phyloP scores from a whole-genome alignment of 495 filamentous ascomycete genomes.

The Hyaloscypha variabilis region DNA sequence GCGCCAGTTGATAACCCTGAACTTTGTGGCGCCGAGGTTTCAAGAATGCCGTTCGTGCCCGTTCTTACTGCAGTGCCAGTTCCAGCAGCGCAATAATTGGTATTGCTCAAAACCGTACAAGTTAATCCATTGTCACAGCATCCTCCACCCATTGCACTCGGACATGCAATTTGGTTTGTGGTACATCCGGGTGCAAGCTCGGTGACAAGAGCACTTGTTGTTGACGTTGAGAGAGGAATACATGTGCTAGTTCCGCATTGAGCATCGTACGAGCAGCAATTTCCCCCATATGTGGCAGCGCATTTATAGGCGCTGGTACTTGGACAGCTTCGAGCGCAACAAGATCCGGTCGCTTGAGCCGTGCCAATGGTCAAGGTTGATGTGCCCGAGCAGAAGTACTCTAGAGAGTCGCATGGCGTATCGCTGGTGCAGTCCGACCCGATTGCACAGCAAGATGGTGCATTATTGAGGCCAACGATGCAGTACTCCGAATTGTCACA shows the following conservation, averaged over 20 bases:
- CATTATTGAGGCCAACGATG: constrained; percentile 12
- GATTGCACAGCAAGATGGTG: constrained; percentile 27
- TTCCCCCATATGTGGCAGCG: constrained; percentile 24
- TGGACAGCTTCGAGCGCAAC: constrained; percentile 27
- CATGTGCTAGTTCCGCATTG: constrained; percentile 17
- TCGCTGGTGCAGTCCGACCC: constrained; percentile 26
- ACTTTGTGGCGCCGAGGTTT: background rate
- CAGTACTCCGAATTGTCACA: constrained; percentile 31
- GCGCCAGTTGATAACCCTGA: constrained; percentile 29
- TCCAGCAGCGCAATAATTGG: constrained; percentile 23
- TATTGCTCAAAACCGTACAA: constrained; percentile 23
- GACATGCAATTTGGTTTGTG: constrained; percentile 26
- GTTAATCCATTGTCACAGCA: constrained; percentile 26
- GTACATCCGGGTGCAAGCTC: constrained; percentile 27
- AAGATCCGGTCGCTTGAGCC: constrained; percentile 6
- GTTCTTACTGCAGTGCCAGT: constrained; percentile 21
- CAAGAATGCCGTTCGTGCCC: constrained; percentile 12
- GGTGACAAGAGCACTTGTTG: constrained; percentile 6
- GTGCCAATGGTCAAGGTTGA: constrained; percentile 21
- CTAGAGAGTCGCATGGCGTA: constrained; percentile 11
- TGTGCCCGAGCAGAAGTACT: constrained; percentile 23
- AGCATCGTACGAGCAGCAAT: constrained; percentile 28
- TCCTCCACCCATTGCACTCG: constrained; percentile 26
- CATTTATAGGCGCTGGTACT: constrained; percentile 27
- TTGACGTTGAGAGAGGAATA: constrained; percentile 10